Percentiles rank a stretch among this genome's conserved stretches.
phyloP scores from a whole-genome alignment of 2,329 filamentous ascomycete genomes.

The Botryotinia narcissicola region DNA sequence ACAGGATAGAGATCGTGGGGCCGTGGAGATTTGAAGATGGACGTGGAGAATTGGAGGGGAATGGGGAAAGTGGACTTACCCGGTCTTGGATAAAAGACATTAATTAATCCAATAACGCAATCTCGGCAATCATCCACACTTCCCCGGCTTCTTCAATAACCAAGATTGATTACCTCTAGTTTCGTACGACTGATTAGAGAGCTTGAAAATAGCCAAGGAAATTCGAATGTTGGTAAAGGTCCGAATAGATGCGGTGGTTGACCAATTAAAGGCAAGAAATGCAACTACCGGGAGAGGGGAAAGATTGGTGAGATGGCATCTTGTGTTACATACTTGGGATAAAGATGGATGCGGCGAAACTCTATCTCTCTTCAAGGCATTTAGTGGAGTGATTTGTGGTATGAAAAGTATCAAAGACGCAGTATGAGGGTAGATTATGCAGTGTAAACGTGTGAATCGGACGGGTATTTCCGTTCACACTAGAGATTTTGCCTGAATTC shows the following conservation, averaged over 20 bases:
- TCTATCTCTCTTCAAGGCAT: not conserved
- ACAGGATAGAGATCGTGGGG: not conserved
- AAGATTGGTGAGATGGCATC: not conserved
- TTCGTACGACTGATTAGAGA: not conserved
- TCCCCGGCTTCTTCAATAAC: not conserved
- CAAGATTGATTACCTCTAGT: not conserved
- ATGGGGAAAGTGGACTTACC: not conserved
- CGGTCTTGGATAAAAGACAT: not conserved
- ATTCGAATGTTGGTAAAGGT: not conserved
- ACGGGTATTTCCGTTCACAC: not conserved
- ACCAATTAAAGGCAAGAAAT: not conserved
- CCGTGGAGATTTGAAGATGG: not conserved
- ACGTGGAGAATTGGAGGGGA: not conserved
- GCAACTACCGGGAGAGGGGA: not conserved
- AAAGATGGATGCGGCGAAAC: not conserved
- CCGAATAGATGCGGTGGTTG: not conserved
- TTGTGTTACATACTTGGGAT: not conserved
- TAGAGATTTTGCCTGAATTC: not conserved
- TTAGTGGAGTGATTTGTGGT: not conserved
- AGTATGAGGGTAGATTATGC: constrained; percentile 1
- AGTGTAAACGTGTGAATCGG: not conserved
- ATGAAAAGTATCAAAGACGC: not conserved
- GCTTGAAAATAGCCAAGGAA: not conserved
- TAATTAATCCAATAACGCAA: not conserved
- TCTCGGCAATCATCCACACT: not conserved